Conservation (phyloP, 768 basidiomycete genomes). For the Clavaria fumosa region DNA sequence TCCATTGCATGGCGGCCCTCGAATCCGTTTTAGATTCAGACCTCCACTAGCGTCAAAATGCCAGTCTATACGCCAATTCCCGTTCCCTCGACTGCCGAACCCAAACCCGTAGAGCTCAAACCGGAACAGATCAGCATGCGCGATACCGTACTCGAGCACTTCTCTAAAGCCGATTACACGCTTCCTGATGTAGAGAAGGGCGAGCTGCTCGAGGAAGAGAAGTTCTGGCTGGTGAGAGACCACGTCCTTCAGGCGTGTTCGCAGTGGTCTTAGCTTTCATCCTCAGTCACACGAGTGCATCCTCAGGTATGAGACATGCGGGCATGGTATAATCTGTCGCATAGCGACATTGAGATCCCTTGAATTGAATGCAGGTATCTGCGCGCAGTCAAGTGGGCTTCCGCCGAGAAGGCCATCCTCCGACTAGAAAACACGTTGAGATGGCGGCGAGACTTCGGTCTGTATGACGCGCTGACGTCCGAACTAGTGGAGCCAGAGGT, state of each 20-base stretch:
- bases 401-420: constrained; percentile 34
- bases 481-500: constrained; percentile 65
- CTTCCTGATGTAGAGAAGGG: constrained; percentile 34
- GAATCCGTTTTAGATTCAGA: background rate
- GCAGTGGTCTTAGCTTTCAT: background rate
- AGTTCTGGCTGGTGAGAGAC: constrained; percentile 44
- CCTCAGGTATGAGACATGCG: constrained; percentile 44
- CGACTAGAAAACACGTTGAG: constrained; percentile 57
- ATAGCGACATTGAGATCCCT: background rate
- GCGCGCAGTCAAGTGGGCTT: constrained; percentile 65
- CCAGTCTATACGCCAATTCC: constrained; percentile 19
- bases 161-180: constrained; percentile 33
- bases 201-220: constrained; percentile 45
- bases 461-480: constrained; percentile 47
- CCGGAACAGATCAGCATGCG: constrained; percentile 34
- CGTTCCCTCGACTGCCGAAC: constrained; percentile 17
- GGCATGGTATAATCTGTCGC: background rate
- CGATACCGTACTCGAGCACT: constrained; percentile 42
- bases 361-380: constrained; percentile 35
- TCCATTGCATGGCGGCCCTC: too few relatives aligned
- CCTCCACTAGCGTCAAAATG: background rate
- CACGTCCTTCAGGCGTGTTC: background rate
- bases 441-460: constrained; percentile 70
- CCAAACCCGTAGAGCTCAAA: constrained; percentile 24
- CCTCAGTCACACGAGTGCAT: constrained; percentile 49